Conservation (phyloP, 139 green algal species). For the Dunaliella primolecta region DNA sequence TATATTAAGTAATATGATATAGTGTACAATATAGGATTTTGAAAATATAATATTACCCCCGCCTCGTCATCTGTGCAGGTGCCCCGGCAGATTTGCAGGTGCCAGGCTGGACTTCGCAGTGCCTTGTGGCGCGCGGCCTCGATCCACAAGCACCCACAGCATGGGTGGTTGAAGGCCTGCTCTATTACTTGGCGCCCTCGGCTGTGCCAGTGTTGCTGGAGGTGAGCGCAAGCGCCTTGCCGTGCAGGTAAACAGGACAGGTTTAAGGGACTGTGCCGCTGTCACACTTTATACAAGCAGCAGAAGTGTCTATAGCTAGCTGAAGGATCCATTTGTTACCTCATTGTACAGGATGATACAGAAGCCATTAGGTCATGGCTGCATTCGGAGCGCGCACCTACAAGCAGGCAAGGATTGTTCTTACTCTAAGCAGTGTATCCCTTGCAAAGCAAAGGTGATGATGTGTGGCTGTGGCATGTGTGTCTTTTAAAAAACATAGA, state of each 20-base stretch:
- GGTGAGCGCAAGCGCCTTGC: constrained; percentile 10
- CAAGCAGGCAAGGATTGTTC: background rate
- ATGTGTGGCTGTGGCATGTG: background rate
- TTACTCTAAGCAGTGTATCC: background rate
- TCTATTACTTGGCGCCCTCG: constrained; percentile 52
- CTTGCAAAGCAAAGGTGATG: background rate
- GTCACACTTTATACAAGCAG: background rate
- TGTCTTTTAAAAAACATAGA: background rate
- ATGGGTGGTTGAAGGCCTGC: constrained; percentile 40
- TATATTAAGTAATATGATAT: too few relatives aligned
- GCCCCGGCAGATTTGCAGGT: background rate
- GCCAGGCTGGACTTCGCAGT: background rate
- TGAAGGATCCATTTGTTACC: background rate
- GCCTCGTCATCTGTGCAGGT: too few relatives aligned
- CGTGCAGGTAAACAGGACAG: too few relatives aligned
- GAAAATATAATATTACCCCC: too few relatives aligned
- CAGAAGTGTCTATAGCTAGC: background rate
- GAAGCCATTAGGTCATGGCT: background rate
- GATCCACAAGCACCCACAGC: background rate
- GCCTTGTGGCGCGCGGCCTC: background rate
- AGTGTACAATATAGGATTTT: too few relatives aligned
- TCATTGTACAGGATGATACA: background rate
- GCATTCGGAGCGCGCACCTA: background rate
- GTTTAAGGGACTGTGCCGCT: background rate
- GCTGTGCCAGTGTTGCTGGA: constrained; percentile 36